Percentiles rank a stretch among this genome's conserved stretches.
Conservation (phyloP, 176 grass and related monocot genomes). For the Eleusine indica region DNA sequence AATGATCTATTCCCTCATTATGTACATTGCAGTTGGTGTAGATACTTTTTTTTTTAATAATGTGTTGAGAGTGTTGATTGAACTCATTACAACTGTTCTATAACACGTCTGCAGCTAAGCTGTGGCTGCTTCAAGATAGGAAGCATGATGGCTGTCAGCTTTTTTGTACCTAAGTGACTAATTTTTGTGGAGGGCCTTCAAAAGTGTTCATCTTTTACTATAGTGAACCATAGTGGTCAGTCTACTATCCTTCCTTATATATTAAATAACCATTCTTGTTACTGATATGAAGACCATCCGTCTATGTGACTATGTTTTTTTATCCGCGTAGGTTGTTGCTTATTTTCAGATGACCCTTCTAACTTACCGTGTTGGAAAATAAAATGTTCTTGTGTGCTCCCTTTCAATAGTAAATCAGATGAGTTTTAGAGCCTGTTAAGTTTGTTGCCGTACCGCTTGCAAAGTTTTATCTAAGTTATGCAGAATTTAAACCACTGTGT, state of each 20-base stretch:
- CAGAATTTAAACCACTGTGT: too few relatives aligned
- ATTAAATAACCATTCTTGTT: conserved; percentile 34
- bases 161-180: conserved; percentile 63
- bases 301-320: conserved; percentile 11
- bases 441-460: too few relatives aligned
- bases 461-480: too few relatives aligned
- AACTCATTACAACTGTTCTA: conserved; percentile 53
- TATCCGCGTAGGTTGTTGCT: not conserved
- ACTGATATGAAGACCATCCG: not conserved
- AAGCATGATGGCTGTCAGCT: conserved; percentile 60
- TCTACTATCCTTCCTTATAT: conserved; percentile 56
- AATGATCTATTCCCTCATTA: not conserved
- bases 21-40: conserved; percentile 38
- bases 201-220: conserved; percentile 53
- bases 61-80: conserved; percentile 32
- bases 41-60: conserved; percentile 29
- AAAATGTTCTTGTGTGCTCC: not conserved
- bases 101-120: conserved; percentile 75
- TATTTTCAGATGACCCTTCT: conserved; percentile 1
- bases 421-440: not conserved
- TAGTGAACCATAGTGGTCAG: conserved; percentile 58
- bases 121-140: conserved; percentile 65
- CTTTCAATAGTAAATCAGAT: not conserved
- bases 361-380: not conserved
- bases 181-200: conserved; percentile 55